Evolutionary conservation across 2,329 filamentous ascomycete genomes (phyloP).

Genomic region (Leptographium procerum): DNA sequence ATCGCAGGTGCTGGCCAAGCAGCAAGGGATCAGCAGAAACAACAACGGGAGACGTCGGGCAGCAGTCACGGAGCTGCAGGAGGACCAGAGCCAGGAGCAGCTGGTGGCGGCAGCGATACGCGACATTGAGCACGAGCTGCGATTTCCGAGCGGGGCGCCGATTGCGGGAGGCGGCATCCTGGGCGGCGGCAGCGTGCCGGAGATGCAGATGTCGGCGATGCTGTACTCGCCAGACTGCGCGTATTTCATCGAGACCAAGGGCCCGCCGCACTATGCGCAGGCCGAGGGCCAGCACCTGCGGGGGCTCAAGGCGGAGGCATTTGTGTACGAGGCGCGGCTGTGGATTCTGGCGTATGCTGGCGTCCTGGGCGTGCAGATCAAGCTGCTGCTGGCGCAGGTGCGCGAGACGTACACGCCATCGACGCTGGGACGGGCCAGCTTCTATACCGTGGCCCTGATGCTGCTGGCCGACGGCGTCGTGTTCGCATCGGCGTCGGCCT

Average conservation of each 20-base stretch:
- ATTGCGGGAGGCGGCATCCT: conserved; percentile 22
- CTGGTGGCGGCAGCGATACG: conserved; percentile 18
- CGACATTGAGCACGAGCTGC: conserved; percentile 50
- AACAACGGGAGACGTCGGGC: not conserved
- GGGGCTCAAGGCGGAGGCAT: conserved; percentile 50
- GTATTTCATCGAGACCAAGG: conserved; percentile 54
- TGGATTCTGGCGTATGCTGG: conserved; percentile 46
- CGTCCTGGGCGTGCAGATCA: conserved; percentile 49
- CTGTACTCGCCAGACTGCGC: conserved; percentile 59
- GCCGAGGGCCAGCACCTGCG: conserved; percentile 43
- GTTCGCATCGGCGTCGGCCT: conserved; percentile 43
- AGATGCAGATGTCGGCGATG: conserved; percentile 49
- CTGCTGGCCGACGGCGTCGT: conserved; percentile 50
- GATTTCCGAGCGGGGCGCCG: conserved; percentile 48
- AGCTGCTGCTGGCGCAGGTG: conserved; percentile 52
- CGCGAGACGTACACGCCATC: conserved; percentile 56
- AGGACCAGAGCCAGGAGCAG: conserved; percentile 2
- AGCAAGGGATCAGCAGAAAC: not conserved
- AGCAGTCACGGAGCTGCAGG: not conserved
- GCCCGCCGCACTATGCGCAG: conserved; percentile 43
- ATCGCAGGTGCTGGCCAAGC: conserved; percentile 16
- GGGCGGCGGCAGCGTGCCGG: conserved; percentile 28
- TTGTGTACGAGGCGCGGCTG: conserved; percentile 43
- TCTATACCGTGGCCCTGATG: conserved; percentile 51
- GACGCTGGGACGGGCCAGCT: conserved; percentile 54